Percentiles rank a stretch among this genome's conserved stretches.
Evolutionary conservation across 306 rosid species (phyloP).

Genomic region (Lathyrus tuberosus): DNA sequence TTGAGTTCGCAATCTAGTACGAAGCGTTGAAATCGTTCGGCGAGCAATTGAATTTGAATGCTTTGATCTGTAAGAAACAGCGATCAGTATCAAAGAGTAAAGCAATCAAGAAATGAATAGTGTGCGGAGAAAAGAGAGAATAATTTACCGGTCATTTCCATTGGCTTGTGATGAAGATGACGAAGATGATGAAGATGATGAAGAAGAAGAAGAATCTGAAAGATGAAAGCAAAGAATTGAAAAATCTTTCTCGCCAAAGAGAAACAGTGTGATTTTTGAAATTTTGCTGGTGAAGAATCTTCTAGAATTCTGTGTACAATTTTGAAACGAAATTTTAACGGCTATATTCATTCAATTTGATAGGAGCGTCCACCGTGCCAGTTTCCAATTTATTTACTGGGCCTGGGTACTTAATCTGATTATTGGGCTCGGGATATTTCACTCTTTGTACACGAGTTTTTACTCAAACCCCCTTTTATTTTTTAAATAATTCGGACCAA

Average conservation of each 20-base stretch:
- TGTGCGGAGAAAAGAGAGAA: slow-evolving; percentile 1
- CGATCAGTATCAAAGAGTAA: neutral
- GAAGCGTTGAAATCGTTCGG: slow-evolving; percentile 41
- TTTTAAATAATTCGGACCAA: too few species aligned
- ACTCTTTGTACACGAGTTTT: too few species aligned
- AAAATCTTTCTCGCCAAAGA: slow-evolving; percentile 13
- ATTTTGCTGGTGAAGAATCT: slow-evolving; percentile 1
- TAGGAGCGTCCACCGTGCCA: too few species aligned
- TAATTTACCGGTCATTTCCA: slow-evolving; percentile 51
- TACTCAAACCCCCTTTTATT: too few species aligned
- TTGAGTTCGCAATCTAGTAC: slow-evolving; percentile 42
- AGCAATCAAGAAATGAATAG: neutral
- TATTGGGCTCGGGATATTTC: too few species aligned
- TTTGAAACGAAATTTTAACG: slow-evolving; percentile 41
- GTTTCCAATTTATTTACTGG: too few species aligned
- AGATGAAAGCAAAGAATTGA: neutral
- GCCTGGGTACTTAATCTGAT: too few species aligned
- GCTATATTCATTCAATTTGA: slow-evolving; percentile 17
- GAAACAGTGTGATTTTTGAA: neutral
- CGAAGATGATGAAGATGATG: slow-evolving; percentile 16
- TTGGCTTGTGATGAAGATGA: slow-evolving; percentile 35
- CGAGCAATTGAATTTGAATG: slow-evolving; percentile 44
- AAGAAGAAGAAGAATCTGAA: slow-evolving; percentile 8
- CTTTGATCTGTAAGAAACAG: slow-evolving; percentile 50
- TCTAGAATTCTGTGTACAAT: neutral